Conservation (phyloP, 495 filamentous ascomycete species). For the Usnea hakonensis region DNA sequence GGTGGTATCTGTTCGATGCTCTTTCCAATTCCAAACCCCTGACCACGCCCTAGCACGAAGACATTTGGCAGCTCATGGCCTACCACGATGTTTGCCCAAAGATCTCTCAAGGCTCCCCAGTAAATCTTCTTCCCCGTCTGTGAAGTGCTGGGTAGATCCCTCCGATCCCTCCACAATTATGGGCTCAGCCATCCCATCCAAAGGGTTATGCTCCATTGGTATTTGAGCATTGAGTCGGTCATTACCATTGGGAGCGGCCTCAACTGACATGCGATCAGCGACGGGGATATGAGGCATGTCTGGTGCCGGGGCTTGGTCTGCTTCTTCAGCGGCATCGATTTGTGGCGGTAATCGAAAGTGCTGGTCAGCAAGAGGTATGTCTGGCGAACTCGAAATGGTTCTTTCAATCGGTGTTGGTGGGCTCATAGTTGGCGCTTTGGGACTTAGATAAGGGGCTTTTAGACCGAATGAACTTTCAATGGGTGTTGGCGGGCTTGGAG, state of each 20-base stretch:
- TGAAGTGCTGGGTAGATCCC: conserved; percentile 5
- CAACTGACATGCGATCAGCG: conserved; percentile 11
- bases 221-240: conserved; percentile 13
- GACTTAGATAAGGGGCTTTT: conserved; percentile 17
- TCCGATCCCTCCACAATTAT: conserved; percentile 2
- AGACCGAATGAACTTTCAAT: conserved; percentile 20
- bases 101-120: conserved; percentile 19
- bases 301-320: background rate
- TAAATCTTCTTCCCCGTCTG: conserved; percentile 20
- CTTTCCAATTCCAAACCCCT: background rate
- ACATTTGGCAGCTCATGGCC: background rate
- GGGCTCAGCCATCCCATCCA: conserved; percentile 15
- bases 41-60: background rate
- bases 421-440: conserved; percentile 20
- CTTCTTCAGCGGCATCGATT: conserved; percentile 4
- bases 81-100: background rate
- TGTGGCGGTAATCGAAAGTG: conserved; percentile 12
- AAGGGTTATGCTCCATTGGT: conserved; percentile 10
- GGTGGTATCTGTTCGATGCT: background rate
- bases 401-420: conserved; percentile 15
- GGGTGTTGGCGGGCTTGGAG: conserved; percentile 25
- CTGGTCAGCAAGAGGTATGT: conserved; percentile 17
- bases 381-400: conserved; percentile 22
- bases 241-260: conserved; percentile 14
- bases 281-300: background rate